These are phyloP conservation scores for Diutina siamensis DNA, from an alignment of 1,139 yeast species.

Conservation along the genomic window DNA sequence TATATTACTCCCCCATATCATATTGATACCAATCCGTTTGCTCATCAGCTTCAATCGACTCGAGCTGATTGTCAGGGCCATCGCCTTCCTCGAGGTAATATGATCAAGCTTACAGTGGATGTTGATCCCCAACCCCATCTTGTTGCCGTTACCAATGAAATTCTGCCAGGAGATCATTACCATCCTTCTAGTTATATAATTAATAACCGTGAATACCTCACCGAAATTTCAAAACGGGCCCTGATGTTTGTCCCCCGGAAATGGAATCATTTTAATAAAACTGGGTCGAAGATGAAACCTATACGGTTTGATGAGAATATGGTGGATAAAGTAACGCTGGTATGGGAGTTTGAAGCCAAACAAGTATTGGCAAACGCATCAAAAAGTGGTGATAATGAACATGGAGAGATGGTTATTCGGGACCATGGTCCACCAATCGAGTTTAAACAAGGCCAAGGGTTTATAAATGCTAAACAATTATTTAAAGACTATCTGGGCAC, in stretches of 20 bases:
- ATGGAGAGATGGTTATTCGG: neutral
- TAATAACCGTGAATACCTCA: slow-evolving; percentile 8
- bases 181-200: slow-evolving; percentile 10
- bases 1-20: slow-evolving; percentile 8
- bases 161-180: slow-evolving; percentile 9
- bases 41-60: slow-evolving; percentile 7
- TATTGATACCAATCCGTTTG: slow-evolving; percentile 9
- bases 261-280: neutral
- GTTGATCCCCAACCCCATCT: neutral
- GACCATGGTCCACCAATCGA: neutral
- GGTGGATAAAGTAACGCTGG: neutral
- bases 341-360: neutral
- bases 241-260: neutral
- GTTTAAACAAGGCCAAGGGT: neutral
- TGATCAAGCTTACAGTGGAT: slow-evolving; percentile 10
- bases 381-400: too few relatives aligned
- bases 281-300: neutral
- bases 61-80: slow-evolving; percentile 8
- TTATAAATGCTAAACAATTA: neutral
- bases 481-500: neutral
- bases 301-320: neutral
- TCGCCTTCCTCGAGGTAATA: slow-evolving; percentile 10
- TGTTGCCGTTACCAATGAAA: slow-evolving; percentile 5
- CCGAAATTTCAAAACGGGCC: neutral
- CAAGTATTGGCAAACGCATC: neutral